These are phyloP conservation scores for Aureobasidium sp. DNA, from an alignment of 2,329 filamentous ascomycete genomes.

Conservation along the genomic window DNA sequence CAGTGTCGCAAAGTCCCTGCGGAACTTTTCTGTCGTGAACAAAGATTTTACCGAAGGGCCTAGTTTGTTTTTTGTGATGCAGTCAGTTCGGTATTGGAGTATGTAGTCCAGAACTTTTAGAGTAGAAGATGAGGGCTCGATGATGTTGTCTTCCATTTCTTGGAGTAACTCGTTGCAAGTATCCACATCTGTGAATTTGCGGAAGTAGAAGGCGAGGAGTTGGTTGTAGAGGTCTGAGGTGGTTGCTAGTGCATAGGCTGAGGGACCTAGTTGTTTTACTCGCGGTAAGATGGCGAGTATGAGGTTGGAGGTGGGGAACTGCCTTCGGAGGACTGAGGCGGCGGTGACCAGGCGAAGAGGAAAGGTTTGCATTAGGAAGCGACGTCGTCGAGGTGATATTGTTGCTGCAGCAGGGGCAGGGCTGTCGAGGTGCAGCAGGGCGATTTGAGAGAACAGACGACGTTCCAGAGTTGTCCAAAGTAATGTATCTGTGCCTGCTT, in stretches of 20 bases:
- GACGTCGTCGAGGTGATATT: not conserved
- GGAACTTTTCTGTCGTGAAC: conserved; percentile 31
- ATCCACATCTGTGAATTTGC: conserved; percentile 50
- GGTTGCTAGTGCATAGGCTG: conserved; percentile 64
- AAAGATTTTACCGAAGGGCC: conserved; percentile 22
- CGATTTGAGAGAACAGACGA: conserved; percentile 50
- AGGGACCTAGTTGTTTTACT: conserved; percentile 60
- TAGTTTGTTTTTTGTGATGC: conserved; percentile 21
- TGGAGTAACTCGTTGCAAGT: conserved; percentile 49
- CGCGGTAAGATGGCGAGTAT: conserved; percentile 57
- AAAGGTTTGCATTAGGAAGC: conserved; percentile 56
- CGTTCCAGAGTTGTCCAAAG: conserved; percentile 61
- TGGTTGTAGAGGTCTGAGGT: conserved; percentile 64
- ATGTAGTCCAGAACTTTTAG: conserved; percentile 33
- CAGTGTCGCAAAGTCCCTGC: conserved; percentile 25
- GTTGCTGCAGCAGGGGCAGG: not conserved
- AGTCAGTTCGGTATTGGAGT: conserved; percentile 22
- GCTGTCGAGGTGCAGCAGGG: conserved; percentile 16
- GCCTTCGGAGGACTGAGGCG: conserved; percentile 49
- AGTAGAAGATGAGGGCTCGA: conserved; percentile 35
- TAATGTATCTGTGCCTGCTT: conserved; percentile 53
- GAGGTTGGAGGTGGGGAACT: conserved; percentile 55
- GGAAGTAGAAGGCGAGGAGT: conserved; percentile 56
- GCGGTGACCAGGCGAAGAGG: conserved; percentile 53
- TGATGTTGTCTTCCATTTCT: conserved; percentile 28